Conservation (phyloP, 2,329 filamentous ascomycete species). For the Zymoseptoria pseudotritici region DNA sequence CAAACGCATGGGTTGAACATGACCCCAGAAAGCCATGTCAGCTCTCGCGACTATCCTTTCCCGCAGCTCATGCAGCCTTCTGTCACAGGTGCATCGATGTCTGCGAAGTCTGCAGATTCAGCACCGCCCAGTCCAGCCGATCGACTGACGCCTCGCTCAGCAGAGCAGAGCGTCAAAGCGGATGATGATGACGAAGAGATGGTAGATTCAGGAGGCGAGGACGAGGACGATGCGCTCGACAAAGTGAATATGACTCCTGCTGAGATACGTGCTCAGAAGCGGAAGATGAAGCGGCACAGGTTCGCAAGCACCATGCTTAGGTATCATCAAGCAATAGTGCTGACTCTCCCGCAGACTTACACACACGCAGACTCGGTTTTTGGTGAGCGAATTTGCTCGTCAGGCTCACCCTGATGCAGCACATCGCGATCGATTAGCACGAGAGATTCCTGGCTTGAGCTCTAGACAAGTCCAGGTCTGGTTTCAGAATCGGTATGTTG, state of each 20-base stretch:
- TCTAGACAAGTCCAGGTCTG: constrained; percentile 93
- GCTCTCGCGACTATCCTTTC: not conserved
- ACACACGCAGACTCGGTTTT: constrained; percentile 91
- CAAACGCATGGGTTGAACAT: not conserved
- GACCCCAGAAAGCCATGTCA: not conserved
- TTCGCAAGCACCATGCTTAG: constrained; percentile 30
- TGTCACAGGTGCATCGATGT: not conserved
- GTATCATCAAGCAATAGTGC: constrained; percentile 5
- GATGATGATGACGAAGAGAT: constrained; percentile 36
- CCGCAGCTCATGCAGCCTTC: not conserved
- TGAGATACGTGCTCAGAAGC: constrained; percentile 43
- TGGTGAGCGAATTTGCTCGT: constrained; percentile 95
- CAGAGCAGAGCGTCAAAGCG: constrained; percentile 23
- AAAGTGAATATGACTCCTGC: constrained; percentile 37
- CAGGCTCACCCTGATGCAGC: constrained; percentile 91
- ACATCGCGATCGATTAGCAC: constrained; percentile 76
- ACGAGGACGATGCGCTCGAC: constrained; percentile 21
- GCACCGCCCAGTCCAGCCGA: constrained; percentile 41
- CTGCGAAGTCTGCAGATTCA: constrained; percentile 34
- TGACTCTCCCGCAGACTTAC: constrained; percentile 57
- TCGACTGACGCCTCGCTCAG: constrained; percentile 39
- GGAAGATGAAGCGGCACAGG: constrained; percentile 70
- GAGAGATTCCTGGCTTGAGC: constrained; percentile 85
- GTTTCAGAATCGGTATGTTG: constrained; percentile 85
- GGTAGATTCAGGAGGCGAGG: constrained; percentile 29